These are phyloP conservation scores for Penicillium sp. DNA, from an alignment of 2,329 filamentous ascomycete genomes.

Conservation along the genomic window DNA sequence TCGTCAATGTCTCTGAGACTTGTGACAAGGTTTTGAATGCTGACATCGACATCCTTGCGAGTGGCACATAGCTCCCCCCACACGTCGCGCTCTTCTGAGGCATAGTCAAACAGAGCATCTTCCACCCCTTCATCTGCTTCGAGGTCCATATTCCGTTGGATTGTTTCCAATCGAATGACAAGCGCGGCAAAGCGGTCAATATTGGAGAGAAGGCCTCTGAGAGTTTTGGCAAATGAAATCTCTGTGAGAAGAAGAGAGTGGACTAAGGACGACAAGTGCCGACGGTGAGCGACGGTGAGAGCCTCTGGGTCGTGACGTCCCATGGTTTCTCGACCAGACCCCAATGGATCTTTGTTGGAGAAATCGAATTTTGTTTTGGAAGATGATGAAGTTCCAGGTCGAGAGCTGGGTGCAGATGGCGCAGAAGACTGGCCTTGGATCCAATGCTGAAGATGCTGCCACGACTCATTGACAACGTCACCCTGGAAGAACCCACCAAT, in stretches of 20 bases:
- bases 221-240: constrained; percentile 39
- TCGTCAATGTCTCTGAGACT: constrained; percentile 63
- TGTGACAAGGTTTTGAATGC: constrained; percentile 64
- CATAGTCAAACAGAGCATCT: constrained; percentile 71
- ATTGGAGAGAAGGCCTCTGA: constrained; percentile 48
- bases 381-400: constrained; percentile 41
- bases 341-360: constrained; percentile 10
- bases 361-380: constrained; percentile 20
- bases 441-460: constrained; percentile 78
- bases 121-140: constrained; percentile 81
- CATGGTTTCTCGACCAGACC: constrained; percentile 19
- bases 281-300: constrained; percentile 75
- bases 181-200: constrained; percentile 82
- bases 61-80: constrained; percentile 65
- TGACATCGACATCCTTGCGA: constrained; percentile 65
- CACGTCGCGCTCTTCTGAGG: constrained; percentile 71
- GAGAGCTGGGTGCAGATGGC: constrained; percentile 33
- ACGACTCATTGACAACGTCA: constrained; percentile 80
- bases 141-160: constrained; percentile 78
- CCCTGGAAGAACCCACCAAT: constrained; percentile 86
- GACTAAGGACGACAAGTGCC: constrained; percentile 69
- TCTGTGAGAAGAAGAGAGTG: constrained; percentile 49
- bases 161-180: constrained; percentile 71
- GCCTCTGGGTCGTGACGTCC: constrained; percentile 77
- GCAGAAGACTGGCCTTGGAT: constrained; percentile 52